phyloP scores from a whole-genome alignment of 495 filamentous ascomycete species.

The Tuber calosporum region DNA sequence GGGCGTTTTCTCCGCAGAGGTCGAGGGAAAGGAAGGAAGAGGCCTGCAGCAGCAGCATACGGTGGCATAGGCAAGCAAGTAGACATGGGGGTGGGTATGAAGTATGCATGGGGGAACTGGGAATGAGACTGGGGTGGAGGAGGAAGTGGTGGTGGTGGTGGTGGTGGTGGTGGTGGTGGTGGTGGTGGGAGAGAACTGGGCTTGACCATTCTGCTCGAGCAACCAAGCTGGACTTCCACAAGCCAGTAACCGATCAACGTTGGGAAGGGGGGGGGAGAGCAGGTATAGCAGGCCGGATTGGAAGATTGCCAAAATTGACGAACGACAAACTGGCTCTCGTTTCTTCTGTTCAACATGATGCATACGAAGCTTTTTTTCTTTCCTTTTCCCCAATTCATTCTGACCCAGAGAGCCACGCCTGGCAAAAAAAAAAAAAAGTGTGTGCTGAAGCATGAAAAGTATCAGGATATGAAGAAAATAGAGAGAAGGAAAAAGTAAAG shows the following conservation, averaged over 20 bases:
- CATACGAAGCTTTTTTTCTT: conserved; percentile 33
- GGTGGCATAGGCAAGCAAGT: neutral
- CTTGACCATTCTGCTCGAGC: neutral
- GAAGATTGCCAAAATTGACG: conserved; percentile 28
- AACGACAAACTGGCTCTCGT: conserved; percentile 32
- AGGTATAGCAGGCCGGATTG: conserved; percentile 35
- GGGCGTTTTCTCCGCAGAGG: conserved; percentile 24
- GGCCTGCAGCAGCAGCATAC: neutral
- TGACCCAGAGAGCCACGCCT: no score
- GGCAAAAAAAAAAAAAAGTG: no score
- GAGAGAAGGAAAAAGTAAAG: neutral
- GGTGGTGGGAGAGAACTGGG: neutral
- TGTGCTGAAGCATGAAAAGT: neutral
- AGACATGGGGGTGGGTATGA: conserved; percentile 16
- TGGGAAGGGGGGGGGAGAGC: neutral
- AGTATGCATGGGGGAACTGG: conserved; percentile 15
- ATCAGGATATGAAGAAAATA: neutral
- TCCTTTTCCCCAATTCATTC: conserved; percentile 7
- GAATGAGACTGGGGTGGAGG: conserved; percentile 18
- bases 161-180: conserved; percentile 11
- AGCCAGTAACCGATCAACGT: conserved; percentile 15
- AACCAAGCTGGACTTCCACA: neutral
- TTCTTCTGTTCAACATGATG: neutral
- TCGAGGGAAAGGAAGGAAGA: conserved; percentile 8
- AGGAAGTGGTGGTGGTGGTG: conserved; percentile 8